Conservation (phyloP, 202 grass and related monocot genomes). For the Sporobolus alterniflorus region DNA sequence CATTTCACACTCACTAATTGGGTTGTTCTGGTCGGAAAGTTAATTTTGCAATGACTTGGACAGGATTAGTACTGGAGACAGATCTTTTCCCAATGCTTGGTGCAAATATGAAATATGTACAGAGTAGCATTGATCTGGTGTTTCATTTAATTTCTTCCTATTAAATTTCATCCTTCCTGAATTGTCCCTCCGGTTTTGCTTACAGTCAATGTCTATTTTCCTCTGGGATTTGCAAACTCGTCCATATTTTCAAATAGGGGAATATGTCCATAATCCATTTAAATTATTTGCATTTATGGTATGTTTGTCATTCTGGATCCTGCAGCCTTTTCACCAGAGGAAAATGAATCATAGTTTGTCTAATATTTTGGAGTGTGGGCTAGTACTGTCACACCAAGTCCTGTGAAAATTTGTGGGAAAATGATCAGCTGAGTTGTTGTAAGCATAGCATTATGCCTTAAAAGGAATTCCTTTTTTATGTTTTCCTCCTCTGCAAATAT, state of each 20-base stretch:
- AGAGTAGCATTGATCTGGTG: background rate
- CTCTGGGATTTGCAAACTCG: background rate
- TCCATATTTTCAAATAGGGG: background rate
- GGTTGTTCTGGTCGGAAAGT: background rate
- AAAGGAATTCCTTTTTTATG: no score
- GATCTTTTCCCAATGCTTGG: background rate
- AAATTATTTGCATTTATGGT: background rate
- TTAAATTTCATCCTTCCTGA: background rate
- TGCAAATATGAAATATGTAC: background rate
- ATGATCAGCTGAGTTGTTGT: background rate
- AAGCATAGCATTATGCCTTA: background rate
- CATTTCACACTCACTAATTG: background rate
- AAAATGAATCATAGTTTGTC: constrained; percentile 1
- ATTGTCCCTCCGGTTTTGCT: background rate
- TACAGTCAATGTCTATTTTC: background rate
- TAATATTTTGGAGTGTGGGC: background rate
- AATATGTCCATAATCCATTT: background rate
- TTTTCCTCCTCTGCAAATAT: background rate
- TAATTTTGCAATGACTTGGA: constrained; percentile 8
- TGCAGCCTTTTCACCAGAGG: background rate
- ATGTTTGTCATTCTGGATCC: background rate
- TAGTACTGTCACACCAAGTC: background rate
- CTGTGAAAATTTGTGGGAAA: background rate
- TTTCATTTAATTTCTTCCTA: background rate
- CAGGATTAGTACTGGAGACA: constrained; percentile 2